phyloP scores from a whole-genome alignment of 441 rosid genomes.

The Melastoma candidum region DNA sequence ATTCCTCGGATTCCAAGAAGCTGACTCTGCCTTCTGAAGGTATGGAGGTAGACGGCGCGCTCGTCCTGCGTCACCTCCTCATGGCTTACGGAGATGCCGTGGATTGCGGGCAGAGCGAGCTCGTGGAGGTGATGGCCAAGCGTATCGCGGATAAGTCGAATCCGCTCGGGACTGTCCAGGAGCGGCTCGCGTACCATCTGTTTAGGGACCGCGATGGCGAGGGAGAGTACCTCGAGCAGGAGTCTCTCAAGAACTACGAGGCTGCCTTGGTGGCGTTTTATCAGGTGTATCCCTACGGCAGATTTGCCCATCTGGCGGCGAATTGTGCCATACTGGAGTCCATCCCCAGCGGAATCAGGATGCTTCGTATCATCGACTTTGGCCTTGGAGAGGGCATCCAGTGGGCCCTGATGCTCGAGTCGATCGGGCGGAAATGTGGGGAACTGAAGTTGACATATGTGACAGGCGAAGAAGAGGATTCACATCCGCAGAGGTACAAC shows the following conservation, averaged over 20 bases:
- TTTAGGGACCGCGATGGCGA: conserved; percentile 17
- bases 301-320: conserved; percentile 28
- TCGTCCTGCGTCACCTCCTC: conserved; percentile 19
- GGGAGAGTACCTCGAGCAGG: conserved; percentile 20
- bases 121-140: conserved; percentile 16
- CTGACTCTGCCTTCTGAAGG: conserved; percentile 13
- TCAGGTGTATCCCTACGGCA: conserved; percentile 23
- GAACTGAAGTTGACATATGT: conserved; percentile 24
- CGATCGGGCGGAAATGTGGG: conserved; percentile 17
- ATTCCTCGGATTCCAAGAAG: not conserved
- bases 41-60: conserved; percentile 22
- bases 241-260: conserved; percentile 22
- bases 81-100: conserved; percentile 24
- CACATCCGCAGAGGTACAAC: conserved; percentile 10
- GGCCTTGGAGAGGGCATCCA: conserved; percentile 40
- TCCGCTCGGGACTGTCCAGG: conserved; percentile 11
- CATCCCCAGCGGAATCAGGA: conserved; percentile 18
- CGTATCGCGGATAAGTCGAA: conserved; percentile 18
- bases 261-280: conserved; percentile 25
- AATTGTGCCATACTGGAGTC: conserved; percentile 30
- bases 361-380: conserved; percentile 25
- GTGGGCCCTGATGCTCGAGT: conserved; percentile 30
- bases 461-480: conserved; percentile 13
- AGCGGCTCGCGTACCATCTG: conserved; percentile 17
- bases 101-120: conserved; percentile 12